These are phyloP conservation scores for Penicillium sp. DNA, from an alignment of 2,329 filamentous ascomycete species.

Conservation along the genomic window DNA sequence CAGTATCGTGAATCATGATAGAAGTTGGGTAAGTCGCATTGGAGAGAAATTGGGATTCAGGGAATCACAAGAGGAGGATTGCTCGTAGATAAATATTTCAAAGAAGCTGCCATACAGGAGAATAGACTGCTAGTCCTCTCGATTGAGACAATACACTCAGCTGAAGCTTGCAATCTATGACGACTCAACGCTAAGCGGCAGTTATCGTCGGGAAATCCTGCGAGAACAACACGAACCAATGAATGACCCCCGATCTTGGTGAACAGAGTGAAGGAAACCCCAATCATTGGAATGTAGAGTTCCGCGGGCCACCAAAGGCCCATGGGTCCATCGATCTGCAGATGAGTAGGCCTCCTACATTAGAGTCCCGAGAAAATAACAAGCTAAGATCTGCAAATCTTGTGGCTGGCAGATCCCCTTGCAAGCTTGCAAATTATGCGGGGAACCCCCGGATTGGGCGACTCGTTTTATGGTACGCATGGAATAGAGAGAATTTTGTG, in stretches of 20 bases:
- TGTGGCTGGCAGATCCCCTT: background rate
- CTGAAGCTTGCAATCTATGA: background rate
- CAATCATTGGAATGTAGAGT: background rate
- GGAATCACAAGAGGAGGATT: background rate
- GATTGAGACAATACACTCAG: background rate
- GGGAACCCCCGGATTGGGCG: slow-evolving; percentile 7
- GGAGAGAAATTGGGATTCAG: background rate
- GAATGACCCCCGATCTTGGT: background rate
- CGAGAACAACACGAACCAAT: background rate
- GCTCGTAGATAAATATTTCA: background rate
- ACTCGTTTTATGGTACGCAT: background rate
- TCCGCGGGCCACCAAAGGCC: background rate
- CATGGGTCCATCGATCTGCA: background rate
- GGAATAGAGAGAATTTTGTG: slow-evolving; percentile 5
- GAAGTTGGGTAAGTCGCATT: background rate
- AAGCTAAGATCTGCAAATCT: slow-evolving; percentile 7
- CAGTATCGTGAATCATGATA: background rate
- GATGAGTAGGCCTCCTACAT: background rate
- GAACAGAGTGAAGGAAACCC: background rate
- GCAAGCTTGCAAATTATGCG: slow-evolving; percentile 2
- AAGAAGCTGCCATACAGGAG: background rate
- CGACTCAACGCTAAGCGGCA: background rate
- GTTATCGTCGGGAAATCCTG: background rate
- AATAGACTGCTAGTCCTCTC: background rate
- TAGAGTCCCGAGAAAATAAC: background rate